Base-by-base conservation (phyloP, 2,329 filamentous ascomycete genomes). In the Aspergillus japonicus region DNA sequence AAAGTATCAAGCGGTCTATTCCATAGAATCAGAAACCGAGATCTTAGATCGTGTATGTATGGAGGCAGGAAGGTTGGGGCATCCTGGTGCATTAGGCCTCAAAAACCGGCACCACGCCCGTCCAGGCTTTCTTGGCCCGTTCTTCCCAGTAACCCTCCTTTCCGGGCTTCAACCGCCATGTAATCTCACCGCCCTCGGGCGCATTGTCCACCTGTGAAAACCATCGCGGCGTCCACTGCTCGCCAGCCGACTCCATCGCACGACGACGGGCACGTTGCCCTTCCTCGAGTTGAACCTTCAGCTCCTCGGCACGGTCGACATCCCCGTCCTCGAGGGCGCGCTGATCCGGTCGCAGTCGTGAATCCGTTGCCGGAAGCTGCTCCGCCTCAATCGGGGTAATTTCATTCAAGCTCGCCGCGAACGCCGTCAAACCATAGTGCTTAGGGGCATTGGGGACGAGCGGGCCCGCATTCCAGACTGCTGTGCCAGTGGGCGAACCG, bases 121-220 rank as follows among this genome's bases (percentile, higher is more conserved):
- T 75, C 91, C 91, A 96, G 58, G 80, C 80, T 1, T 88, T 88
- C 64, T 80, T 85, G 2, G 81, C 83, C 62, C 94, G 85, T 77
- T 91, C 89, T 72, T 96, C 93, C 95, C 95, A 99, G 77, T 99
- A 99, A 8, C 91, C 88, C 19, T 96, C 92, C 76, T 89, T 92
- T 21, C 92, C 92, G 2, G 81, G 81, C 79, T 88, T 95, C 64
- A 96, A 75, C 69, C 87, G 84, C 90, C 90, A 76, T 21, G 69
- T 81, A n/a, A 83, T 81, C 49, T 81, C 81, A 19, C 39, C 39
- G 51, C 77, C 76, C 31, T 72, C 69, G 65, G 51, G 35, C 51
- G 29, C 31, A 6, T 71, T 78, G 12, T 79, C 79, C 8, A 90
- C 87, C 76, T 85, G 88, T 55, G 87, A 85, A 73, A 99, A 99